phyloP scores from a whole-genome alignment of 805 yeast species.

The Yarrowia phangngaensis region DNA sequence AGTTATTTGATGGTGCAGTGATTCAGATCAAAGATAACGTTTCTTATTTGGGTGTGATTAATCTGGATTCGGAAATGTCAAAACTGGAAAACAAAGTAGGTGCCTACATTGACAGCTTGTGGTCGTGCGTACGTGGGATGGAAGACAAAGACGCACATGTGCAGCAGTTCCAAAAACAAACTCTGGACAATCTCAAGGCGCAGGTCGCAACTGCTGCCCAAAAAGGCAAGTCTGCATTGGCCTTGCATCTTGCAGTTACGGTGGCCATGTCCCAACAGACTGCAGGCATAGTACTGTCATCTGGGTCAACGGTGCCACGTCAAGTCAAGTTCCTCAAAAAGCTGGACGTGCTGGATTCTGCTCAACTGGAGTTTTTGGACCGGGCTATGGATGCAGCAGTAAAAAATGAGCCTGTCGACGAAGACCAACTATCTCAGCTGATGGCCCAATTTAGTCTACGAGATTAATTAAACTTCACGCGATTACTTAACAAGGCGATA shows the following conservation, averaged over 20 bases:
- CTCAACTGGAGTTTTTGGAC: slow-evolving; percentile 17
- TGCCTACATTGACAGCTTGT: slow-evolving; percentile 8
- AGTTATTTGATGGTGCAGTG: slow-evolving; percentile 22
- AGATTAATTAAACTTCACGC: too few species aligned
- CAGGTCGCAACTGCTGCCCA: slow-evolving; percentile 13
- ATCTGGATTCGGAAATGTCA: slow-evolving; percentile 26
- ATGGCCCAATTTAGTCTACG: too few species aligned
- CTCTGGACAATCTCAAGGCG: slow-evolving; percentile 15
- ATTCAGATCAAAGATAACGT: slow-evolving; percentile 25
- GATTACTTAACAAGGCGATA: too few species aligned
- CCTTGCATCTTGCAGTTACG: slow-evolving; percentile 18
- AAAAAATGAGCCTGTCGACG: slow-evolving; percentile 5
- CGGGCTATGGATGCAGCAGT: slow-evolving; percentile 19
- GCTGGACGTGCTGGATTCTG: slow-evolving; percentile 17
- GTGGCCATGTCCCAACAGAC: slow-evolving; percentile 23
- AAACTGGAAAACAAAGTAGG: slow-evolving; percentile 21
- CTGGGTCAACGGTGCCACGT: slow-evolving; percentile 22
- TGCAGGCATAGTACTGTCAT: slow-evolving; percentile 9
- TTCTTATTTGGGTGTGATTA: slow-evolving; percentile 13
- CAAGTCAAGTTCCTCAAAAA: slow-evolving; percentile 18
- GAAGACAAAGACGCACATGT: slow-evolving; percentile 23
- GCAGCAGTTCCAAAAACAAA: slow-evolving; percentile 4
- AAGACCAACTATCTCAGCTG: slow-evolving; percentile 5
- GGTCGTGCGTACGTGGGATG: slow-evolving; percentile 17
- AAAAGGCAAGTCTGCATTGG: slow-evolving; percentile 24